These are phyloP conservation scores for Alternaria rosae DNA, from an alignment of 2,329 filamentous ascomycete species.

Conservation along the genomic window DNA sequence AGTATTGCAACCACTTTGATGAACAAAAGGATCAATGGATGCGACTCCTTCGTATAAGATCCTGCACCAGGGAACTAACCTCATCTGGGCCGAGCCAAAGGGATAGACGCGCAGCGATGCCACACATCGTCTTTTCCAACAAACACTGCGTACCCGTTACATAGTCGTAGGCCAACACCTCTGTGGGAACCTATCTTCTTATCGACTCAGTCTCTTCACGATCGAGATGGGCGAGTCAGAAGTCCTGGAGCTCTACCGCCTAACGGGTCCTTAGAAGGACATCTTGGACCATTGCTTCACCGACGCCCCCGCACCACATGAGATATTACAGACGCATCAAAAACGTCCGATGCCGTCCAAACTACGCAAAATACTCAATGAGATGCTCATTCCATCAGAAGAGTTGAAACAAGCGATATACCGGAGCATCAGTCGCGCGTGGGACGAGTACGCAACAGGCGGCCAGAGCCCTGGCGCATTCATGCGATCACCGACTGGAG, in stretches of 20 bases:
- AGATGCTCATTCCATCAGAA: background rate
- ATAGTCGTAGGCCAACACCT: background rate
- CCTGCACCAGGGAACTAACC: background rate
- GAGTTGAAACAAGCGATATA: background rate
- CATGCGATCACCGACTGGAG: background rate
- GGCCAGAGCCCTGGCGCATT: background rate
- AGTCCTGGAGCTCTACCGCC: background rate
- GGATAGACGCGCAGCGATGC: background rate
- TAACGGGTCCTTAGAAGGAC: background rate
- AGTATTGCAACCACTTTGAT: background rate
- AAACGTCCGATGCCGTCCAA: background rate
- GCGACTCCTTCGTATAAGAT: background rate
- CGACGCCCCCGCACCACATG: background rate
- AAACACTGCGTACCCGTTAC: background rate
- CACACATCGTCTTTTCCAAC: background rate
- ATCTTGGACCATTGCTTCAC: background rate
- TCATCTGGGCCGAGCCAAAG: background rate
- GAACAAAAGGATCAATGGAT: background rate
- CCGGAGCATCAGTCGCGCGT: background rate
- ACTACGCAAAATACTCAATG: background rate
- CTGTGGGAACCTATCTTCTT: background rate
- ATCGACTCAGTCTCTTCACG: background rate
- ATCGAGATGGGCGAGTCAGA: background rate
- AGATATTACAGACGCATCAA: background rate
- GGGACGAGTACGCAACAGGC: background rate